A percentile compares a stretch with the other conserved stretches of the same genome.
These are phyloP conservation scores for Cercospora berteroae DNA, from an alignment of 2,329 filamentous ascomycete genomes.

Conservation along the genomic window DNA sequence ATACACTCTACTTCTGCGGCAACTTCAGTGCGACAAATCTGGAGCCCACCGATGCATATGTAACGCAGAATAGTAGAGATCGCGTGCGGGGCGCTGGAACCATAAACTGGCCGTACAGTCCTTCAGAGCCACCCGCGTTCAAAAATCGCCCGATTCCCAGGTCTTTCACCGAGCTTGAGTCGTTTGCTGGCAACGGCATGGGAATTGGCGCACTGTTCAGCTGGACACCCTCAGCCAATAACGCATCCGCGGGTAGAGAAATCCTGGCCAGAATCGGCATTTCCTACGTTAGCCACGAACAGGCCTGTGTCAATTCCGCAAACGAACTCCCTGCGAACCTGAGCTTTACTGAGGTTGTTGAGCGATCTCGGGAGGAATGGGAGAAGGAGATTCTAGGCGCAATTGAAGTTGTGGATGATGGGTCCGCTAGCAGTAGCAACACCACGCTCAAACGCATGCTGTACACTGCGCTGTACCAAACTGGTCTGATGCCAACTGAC, in stretches of 20 bases:
- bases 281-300: constrained; percentile 21
- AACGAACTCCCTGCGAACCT: constrained; percentile 16
- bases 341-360: constrained; percentile 20
- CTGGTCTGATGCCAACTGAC: constrained; percentile 25
- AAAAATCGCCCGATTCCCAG: constrained; percentile 14
- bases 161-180: constrained; percentile 21
- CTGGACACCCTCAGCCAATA: constrained; percentile 19
- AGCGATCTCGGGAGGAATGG: constrained; percentile 24
- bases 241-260: constrained; percentile 12
- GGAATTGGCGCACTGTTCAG: constrained; percentile 26
- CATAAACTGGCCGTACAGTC: constrained; percentile 24
- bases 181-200: constrained; percentile 23
- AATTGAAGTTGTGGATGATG: constrained; percentile 21
- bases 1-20: constrained; percentile 48
- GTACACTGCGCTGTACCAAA: constrained; percentile 29
- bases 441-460: constrained; percentile 24
- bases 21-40: constrained; percentile 27
- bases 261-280: constrained; percentile 21
- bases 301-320: constrained; percentile 21
- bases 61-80: constrained; percentile 11
- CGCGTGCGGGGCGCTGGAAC: constrained; percentile 23
- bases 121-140: constrained; percentile 18
- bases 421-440: constrained; percentile 16
- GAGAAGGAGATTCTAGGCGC: constrained; percentile 17
- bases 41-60: constrained; percentile 17